Base-by-base conservation (phyloP, 345 rosid species). In the Odontarrhena argentea region DNA sequence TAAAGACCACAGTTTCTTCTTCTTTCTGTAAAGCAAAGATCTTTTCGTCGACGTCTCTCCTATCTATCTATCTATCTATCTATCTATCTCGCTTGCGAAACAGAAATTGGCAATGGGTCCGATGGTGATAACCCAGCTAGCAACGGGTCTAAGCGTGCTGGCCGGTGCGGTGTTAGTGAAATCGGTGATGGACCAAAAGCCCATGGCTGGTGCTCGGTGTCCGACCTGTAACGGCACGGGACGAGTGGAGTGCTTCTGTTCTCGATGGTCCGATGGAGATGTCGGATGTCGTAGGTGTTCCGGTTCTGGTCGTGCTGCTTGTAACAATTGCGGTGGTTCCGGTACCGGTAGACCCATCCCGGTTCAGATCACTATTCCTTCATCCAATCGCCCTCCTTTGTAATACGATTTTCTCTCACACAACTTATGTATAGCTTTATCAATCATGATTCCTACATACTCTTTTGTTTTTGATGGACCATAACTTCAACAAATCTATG, bases 221-320 rank as follows among this genome's bases (percentile, higher is more conserved):
- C 74, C 85, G 2, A 76, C 84, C 14, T 90, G 98, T 77, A 88
- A 90, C 77, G 97, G 98, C 0, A 83, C 97, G 10, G 97, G 98
- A 44, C 82, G 90, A 60, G 86, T 93, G 68, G 13, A 80, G 1
- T 93, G 98, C 41, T 49, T 88, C 22, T 93, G 98, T 47, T 72
- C 89, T 3, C 82, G 92, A 1, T 93, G 98, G 98, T 90, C 98
- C 35, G 98, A 93, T 52, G 92, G 94, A 7, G 97, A 93, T 56
- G 79, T 76, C 9, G 98, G 98, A 0, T 93, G 98, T 77, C 81
- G 95, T 46, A 83, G 85, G 43, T 90, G 97, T 64, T 74, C 97
- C 3, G 97, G 98, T 52, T 93, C 98, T 3, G 96, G 98, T 56
- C 89, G 92, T 37, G 84, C 60, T 81, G 74, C 79, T 28, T 90